These are phyloP conservation scores for Mimosa bimucronata DNA, from an alignment of 306 rosid genomes.

Conservation along the genomic window DNA sequence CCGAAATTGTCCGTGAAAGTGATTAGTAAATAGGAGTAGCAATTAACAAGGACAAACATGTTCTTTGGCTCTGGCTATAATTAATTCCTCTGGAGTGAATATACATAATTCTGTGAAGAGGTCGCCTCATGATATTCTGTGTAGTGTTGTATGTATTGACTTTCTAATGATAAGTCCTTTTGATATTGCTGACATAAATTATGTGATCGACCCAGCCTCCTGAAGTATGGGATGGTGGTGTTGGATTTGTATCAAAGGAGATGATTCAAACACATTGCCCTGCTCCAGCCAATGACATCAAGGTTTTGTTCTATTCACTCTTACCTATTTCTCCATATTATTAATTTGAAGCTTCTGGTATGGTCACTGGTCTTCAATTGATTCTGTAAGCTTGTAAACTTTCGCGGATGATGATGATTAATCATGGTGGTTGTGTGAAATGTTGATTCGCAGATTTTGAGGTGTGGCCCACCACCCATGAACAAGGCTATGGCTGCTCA, in stretches of 20 bases:
- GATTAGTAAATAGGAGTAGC: neutral
- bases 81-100: neutral
- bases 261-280: conserved; percentile 90
- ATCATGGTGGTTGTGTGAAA: conserved; percentile 10
- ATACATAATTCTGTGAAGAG: neutral
- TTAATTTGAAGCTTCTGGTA: neutral
- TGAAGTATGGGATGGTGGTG: conserved; percentile 89
- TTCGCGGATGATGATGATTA: conserved; percentile 23
- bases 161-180: conserved; percentile 19
- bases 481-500: conserved; percentile 94
- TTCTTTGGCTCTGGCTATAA: conserved; percentile 1
- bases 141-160: neutral
- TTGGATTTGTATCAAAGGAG: conserved; percentile 88
- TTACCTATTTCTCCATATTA: conserved; percentile 1
- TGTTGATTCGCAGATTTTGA: conserved; percentile 63
- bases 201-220: conserved; percentile 66
- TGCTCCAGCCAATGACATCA: conserved; percentile 72
- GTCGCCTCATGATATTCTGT: conserved; percentile 48
- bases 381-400: neutral
- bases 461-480: conserved; percentile 99
- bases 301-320: conserved; percentile 51
- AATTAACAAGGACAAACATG: conserved; percentile 10
- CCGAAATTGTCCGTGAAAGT: neutral
- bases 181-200: neutral
- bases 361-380: neutral